Base-by-base conservation (phyloP, 2,329 filamentous ascomycete species). In the Trichoderma simmonsii region DNA sequence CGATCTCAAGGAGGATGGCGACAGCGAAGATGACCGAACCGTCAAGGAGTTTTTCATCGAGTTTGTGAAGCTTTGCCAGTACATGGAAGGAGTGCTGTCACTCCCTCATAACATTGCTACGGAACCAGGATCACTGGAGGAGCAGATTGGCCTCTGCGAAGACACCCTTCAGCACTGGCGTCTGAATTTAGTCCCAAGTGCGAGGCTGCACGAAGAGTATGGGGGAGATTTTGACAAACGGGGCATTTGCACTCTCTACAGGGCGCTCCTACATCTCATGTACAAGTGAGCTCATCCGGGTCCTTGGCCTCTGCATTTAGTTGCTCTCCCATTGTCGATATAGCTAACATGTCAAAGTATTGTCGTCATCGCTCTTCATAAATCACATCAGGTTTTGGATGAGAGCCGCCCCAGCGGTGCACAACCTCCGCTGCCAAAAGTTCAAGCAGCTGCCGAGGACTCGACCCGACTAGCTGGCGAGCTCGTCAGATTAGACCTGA, bases 1-100 rank as follows among this genome's bases (percentile, higher is more conserved):
- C 24, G 75, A 76, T 32, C 57, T 76, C 4, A 67, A 70, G 26
- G 75, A 76, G 26, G 71, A 68, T 9, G 73, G 71, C 7, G 75
- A 76, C 30, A 71, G 61, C 12, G 64, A 71, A 34, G 73, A 75
- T 11, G 73, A 76, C 28, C 59, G 32, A 14, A 71, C 62, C 11
- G 71, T 76, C 30, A 76, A 76, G 39, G 66, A 56, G 2, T 71
- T 74, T 18, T 76, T 75, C 39, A 65, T 75, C 28, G 74, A 76
- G 18, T 75, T 76, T 69, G 69, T 74, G 6, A 74, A 71, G 64
- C 74, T 76, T 21, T 76, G 74, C 30, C 73, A 75, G 51, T 73
- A 73, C 59, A 75, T 75, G 66, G 75, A 75, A 48, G 73, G 72
- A 18, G 72, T 76, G 12, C 30, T 76, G 12, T 74, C 73, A 4